These are phyloP conservation scores for Chaetomium strumarium DNA, from an alignment of 2,329 filamentous ascomycete species.

Conservation along the genomic window DNA sequence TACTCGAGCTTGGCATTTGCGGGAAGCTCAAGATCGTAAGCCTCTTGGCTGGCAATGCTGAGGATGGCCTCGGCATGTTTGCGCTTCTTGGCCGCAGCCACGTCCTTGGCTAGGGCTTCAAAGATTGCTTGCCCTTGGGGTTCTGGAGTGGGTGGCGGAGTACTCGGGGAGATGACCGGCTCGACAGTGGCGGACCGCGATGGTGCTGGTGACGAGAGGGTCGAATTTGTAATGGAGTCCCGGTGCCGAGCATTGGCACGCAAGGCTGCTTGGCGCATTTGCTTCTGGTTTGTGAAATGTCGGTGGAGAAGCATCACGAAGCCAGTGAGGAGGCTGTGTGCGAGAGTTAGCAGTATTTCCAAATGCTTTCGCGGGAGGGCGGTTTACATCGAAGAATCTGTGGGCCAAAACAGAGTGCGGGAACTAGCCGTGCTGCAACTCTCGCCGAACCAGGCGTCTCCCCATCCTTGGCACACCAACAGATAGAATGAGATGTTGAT, in stretches of 20 bases:
- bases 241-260: neutral
- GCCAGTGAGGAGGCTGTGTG: slow-evolving; percentile 3
- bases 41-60: neutral
- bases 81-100: slow-evolving; percentile 15
- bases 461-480: slow-evolving; percentile 15
- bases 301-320: slow-evolving; percentile 15
- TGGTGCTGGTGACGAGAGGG: neutral
- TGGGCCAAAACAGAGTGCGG: slow-evolving; percentile 16
- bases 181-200: neutral
- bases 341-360: neutral
- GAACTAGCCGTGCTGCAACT: neutral
- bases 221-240: neutral
- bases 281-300: slow-evolving; percentile 1
- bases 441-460: slow-evolving; percentile 16
- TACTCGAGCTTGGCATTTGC: slow-evolving; percentile 21
- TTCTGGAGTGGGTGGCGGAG: neutral
- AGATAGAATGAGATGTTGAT: slow-evolving; percentile 14
- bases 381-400: slow-evolving; percentile 19
- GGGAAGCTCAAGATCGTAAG: slow-evolving; percentile 18
- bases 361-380: neutral
- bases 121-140: slow-evolving; percentile 3
- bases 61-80: slow-evolving; percentile 6
- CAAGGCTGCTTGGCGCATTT: neutral
- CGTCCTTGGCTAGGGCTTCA: slow-evolving; percentile 9
- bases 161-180: neutral